Evolutionary conservation across 2,329 filamentous ascomycete genomes (phyloP), one percentile per base, ranked within the genome.

Genomic region (Lojkania enalia): DNA sequence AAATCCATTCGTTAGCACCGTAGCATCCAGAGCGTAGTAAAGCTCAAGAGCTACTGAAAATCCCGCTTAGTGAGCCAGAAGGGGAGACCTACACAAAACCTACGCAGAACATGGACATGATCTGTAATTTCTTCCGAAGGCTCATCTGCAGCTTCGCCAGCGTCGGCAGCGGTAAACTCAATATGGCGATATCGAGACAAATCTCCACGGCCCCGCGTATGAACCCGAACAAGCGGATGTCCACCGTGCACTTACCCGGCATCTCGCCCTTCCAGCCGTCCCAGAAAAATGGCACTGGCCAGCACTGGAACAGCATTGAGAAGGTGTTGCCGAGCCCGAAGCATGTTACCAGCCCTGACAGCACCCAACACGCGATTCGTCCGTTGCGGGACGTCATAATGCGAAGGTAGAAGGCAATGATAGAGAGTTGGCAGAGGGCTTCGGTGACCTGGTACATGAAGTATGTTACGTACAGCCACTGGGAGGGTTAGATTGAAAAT

Each of bases 151-250:
- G 38, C 20, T 52, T 52, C 13, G 44, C 36, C 18, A 63, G 44
- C 53, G 54, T 58, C 0, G 58, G 60, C 21, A 61, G 35, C 5
- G 60, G 60, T 33, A 61, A 27, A 11, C n/a, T 51, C 18, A 63
- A 33, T 20, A 63, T 63, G 11, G 49, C 51, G 30, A 63, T 19
- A 35, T 63, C 60, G 4, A 63, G 51, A 18, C 49, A 48, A 27
- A 63, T 63, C 35, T 63, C 55, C 6, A 63, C 46, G 1, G 55
- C 57, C 1, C 70, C 67, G 4, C 65, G 52, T 19, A 65, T 49
- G 56, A 70, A 73, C 9, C 64, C 65, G 33, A 71, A 70, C 3
- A 68, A 54, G 12, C 65, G 66, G 25, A 74, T 63, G 29, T 72
- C 57, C 18, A 72, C 64, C 48, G 66, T 67, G 35, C 55, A 60